Evolutionary conservation across 1,139 yeast genomes (phyloP).

Genomic region (Citeromyces hawaiiensis): DNA sequence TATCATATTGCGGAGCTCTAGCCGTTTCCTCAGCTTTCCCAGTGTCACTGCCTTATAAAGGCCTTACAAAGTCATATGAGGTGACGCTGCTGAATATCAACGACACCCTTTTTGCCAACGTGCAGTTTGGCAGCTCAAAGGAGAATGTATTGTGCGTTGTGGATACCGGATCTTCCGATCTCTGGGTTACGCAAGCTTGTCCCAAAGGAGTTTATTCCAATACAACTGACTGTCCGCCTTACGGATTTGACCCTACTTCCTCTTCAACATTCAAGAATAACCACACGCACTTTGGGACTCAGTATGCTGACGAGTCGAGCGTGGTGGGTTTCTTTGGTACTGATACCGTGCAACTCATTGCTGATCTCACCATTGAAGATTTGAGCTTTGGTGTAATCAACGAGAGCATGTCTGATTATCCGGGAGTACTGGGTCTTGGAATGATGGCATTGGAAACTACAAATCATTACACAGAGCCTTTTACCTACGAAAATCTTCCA

Average conservation of each 20-base stretch:
- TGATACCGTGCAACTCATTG: slow-evolving; percentile 28
- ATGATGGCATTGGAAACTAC: slow-evolving; percentile 21
- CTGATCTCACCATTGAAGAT: slow-evolving; percentile 19
- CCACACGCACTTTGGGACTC: slow-evolving; percentile 11
- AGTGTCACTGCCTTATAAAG: neutral
- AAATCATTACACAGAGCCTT: slow-evolving; percentile 24
- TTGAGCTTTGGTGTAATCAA: slow-evolving; percentile 38
- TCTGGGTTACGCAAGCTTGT: slow-evolving; percentile 5
- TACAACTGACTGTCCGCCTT: neutral
- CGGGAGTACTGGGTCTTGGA: slow-evolving; percentile 43
- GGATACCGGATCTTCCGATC: slow-evolving; percentile 8
- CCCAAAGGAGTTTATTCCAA: neutral
- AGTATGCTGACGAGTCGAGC: slow-evolving; percentile 1
- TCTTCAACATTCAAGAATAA: slow-evolving; percentile 34
- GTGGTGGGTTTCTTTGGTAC: slow-evolving; percentile 30
- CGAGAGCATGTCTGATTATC: slow-evolving; percentile 19
- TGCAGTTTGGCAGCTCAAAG: slow-evolving; percentile 6
- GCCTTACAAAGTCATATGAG: neutral
- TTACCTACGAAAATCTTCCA: slow-evolving; percentile 16
- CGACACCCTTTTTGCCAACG: slow-evolving; percentile 2
- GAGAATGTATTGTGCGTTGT: slow-evolving; percentile 5
- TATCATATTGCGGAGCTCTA: too few species aligned
- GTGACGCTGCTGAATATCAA: neutral
- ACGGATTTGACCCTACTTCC: slow-evolving; percentile 23
- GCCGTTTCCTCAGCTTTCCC: too few species aligned